These are phyloP conservation scores for Chaetomiaceae sp. DNA, from an alignment of 2,329 filamentous ascomycete species.

Conservation along the genomic window DNA sequence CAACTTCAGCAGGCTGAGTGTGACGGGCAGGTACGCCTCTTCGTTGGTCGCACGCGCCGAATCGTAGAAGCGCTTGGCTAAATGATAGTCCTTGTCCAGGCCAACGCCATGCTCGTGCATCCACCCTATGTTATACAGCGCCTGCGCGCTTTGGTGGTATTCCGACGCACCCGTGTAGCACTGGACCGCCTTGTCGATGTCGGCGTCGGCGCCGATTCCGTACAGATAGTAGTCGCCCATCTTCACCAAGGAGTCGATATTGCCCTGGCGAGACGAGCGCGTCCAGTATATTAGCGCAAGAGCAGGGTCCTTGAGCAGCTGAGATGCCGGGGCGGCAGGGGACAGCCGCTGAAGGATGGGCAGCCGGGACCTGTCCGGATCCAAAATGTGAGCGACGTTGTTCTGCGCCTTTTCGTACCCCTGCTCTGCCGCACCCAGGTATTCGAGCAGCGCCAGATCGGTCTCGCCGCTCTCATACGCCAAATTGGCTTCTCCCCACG, in stretches of 20 bases:
- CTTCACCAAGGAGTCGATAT: constrained; percentile 91
- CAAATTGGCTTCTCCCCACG: constrained; percentile 76
- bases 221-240: constrained; percentile 96
- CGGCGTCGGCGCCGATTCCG: constrained; percentile 67
- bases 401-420: constrained; percentile 86
- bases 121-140: constrained; percentile 96
- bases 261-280: constrained; percentile 84
- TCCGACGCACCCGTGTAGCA: constrained; percentile 94
- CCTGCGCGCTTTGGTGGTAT: constrained; percentile 86
- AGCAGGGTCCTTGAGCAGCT: constrained; percentile 46
- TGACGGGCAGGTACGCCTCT: constrained; percentile 91
- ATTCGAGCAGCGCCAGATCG: constrained; percentile 73
- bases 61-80: constrained; percentile 95
- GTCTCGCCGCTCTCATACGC: constrained; percentile 75
- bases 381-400: constrained; percentile 83
- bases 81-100: constrained; percentile 89
- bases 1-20: constrained; percentile 80
- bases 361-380: constrained; percentile 62
- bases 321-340: constrained; percentile 33
- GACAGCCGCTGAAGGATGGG: constrained; percentile 52
- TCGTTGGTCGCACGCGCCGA: constrained; percentile 84
- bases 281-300: constrained; percentile 92
- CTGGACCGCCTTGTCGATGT: constrained; percentile 80
- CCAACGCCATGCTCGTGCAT: constrained; percentile 98
- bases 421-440: constrained; percentile 86